Evolutionary conservation across 176 grass and related monocot genomes (phyloP).

Genomic region (Microstegium vimineum): DNA sequence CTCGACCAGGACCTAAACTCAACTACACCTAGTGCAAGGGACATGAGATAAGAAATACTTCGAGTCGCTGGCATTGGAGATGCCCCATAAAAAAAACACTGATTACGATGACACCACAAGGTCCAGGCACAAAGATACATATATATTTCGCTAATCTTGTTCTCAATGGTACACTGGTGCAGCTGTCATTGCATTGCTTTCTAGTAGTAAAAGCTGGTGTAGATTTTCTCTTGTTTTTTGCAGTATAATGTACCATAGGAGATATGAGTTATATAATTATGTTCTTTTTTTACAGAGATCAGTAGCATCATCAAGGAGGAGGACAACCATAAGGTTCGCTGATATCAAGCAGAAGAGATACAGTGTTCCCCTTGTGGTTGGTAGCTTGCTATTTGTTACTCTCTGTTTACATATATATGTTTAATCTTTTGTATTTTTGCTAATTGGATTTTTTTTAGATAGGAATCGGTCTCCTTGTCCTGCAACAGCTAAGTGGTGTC

Average conservation of each 20-base stretch:
- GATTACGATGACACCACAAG: neutral
- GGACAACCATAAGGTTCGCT: constrained; percentile 73
- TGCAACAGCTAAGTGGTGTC: constrained; percentile 88
- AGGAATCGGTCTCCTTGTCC: constrained; percentile 80
- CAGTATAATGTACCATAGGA: neutral
- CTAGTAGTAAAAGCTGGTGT: neutral
- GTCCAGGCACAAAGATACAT: neutral
- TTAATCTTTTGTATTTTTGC: constrained; percentile 16
- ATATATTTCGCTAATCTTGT: constrained; percentile 7
- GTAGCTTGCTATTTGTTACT: constrained; percentile 10
- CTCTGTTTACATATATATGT: neutral
- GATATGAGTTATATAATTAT: constrained; percentile 11
- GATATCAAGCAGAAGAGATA: constrained; percentile 92
- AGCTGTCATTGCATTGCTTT: constrained; percentile 14
- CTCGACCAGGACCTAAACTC: neutral
- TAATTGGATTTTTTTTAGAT: constrained; percentile 50
- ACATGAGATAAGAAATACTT: neutral
- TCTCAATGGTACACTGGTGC: neutral
- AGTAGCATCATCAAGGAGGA: constrained; percentile 70
- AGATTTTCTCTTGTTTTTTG: neutral
- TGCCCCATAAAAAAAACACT: neutral
- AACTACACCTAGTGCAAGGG: neutral
- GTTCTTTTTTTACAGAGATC: constrained; percentile 60
- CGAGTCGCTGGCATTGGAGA: neutral
- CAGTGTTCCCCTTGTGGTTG: constrained; percentile 76